Base-by-base conservation (phyloP, 148 eudicot species). In the Silene uniflora region DNA sequence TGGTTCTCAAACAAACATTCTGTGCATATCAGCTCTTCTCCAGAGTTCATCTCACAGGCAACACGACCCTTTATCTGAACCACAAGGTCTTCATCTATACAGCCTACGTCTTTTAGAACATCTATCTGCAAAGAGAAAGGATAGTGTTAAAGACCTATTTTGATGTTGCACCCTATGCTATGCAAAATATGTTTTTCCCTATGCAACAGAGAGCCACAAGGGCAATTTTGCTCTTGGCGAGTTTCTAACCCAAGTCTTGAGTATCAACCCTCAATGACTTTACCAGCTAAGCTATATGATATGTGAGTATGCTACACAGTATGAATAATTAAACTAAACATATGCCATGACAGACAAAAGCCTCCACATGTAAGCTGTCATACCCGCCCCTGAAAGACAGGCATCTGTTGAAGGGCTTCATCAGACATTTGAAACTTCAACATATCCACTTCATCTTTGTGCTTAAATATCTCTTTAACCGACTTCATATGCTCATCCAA, bases 1-100 rank as follows among this genome's bases (percentile, higher is more conserved):
- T 92, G 99, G 79, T 92, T 95, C 82, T 95, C 99, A 86, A 95
- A 95, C 88, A 95, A 88, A 81, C 97, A 95, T 77, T 95, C 99
- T 0, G 99, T 87, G 87, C 94, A 90, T 83, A 95, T 95, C 81
- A 95, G 81, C 85, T 95, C 99, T 85, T 95, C 99, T 75, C 97
- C 99, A 69, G 97, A 95, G 80, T 95, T 95, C 99, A 95, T 95
- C 88, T 95, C 99, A 84, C 99, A 95, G 75, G 99, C 99, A 81
- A 95, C 97, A 69, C 99, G 96, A 19, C 99, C 99, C 82, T 95
- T 95, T 27, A 95, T 89, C 88, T 95, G 97, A 83, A 95, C 97
- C 49, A 90, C 99, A 75, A 95, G 93, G 74, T 92, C 97, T 76
- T 90, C 86, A 83, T 95, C 96, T 80, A 95, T 87, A 75, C 99